Conservation (phyloP, 441 rosid species). For the Hypseocharis bilobata region DNA sequence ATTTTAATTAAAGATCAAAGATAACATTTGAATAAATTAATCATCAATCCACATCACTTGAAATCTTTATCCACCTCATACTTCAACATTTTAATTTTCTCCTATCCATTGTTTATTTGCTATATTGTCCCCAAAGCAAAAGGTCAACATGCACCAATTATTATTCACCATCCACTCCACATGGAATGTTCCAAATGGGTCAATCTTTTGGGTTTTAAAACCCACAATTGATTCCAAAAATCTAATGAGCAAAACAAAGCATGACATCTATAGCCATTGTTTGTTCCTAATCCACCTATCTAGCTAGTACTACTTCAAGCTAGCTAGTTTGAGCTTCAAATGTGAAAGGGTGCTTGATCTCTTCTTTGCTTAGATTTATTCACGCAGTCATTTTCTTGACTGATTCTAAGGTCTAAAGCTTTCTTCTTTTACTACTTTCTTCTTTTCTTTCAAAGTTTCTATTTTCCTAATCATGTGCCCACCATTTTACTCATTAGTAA, state of each 20-base stretch:
- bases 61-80: too few species aligned
- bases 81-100: too few species aligned
- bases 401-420: background rate
- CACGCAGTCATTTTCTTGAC: constrained; percentile 1
- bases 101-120: background rate
- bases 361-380: background rate
- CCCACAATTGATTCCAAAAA: background rate
- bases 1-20: too few species aligned
- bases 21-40: too few species aligned
- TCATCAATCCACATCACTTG: too few species aligned
- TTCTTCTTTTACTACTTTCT: too few species aligned
- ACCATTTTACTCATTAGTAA: background rate
- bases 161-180: background rate
- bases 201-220: constrained; percentile 2
- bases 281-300: background rate
- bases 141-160: constrained; percentile 7
- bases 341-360: background rate
- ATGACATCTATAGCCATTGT: constrained; percentile 2
- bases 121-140: background rate
- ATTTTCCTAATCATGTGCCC: background rate
- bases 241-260: background rate
- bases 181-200: background rate
- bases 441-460: background rate
- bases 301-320: background rate
- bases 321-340: background rate